Percentiles rank a stretch among this genome's conserved stretches.
Evolutionary conservation across 305 asterid genomes (phyloP).

Genomic region (Plantago coronopus): DNA sequence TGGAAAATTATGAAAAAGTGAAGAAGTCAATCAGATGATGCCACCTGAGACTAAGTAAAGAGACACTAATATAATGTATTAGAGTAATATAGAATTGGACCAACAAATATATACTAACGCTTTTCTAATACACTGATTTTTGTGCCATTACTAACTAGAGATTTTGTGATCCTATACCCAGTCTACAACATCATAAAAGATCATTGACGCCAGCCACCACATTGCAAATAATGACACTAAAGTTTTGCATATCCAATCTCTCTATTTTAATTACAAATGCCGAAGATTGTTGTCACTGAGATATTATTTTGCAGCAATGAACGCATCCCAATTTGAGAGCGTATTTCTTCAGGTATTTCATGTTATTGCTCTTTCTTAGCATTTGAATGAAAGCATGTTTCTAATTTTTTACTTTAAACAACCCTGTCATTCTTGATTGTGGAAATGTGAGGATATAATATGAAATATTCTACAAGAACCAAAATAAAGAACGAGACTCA

Average conservation of each 20-base stretch:
- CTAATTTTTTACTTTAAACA: constrained; percentile 39
- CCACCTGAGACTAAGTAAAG: neutral
- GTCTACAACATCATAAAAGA: no score
- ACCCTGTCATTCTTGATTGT: constrained; percentile 19
- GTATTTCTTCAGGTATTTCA: constrained; percentile 48
- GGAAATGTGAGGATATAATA: no score
- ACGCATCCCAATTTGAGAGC: constrained; percentile 60
- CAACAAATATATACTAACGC: no score
- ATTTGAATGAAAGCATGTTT: constrained; percentile 57
- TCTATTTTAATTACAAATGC: constrained; percentile 55
- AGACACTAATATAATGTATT: no score
- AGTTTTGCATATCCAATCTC: constrained; percentile 50
- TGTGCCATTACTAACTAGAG: no score
- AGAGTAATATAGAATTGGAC: no score
- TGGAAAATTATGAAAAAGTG: constrained; percentile 23
- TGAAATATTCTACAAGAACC: constrained; percentile 6
- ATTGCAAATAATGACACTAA: constrained; percentile 37
- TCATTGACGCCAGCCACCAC: no score
- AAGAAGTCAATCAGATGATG: neutral
- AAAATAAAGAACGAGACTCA: neutral
- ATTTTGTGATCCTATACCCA: no score
- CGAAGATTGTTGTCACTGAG: constrained; percentile 72
- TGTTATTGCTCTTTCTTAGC: constrained; percentile 45
- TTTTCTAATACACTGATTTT: no score
- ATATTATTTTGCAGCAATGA: constrained; percentile 62